These are phyloP conservation scores for Eimeria necatrix DNA, from an alignment of 169 alveolate genomes.

Conservation along the genomic window DNA sequence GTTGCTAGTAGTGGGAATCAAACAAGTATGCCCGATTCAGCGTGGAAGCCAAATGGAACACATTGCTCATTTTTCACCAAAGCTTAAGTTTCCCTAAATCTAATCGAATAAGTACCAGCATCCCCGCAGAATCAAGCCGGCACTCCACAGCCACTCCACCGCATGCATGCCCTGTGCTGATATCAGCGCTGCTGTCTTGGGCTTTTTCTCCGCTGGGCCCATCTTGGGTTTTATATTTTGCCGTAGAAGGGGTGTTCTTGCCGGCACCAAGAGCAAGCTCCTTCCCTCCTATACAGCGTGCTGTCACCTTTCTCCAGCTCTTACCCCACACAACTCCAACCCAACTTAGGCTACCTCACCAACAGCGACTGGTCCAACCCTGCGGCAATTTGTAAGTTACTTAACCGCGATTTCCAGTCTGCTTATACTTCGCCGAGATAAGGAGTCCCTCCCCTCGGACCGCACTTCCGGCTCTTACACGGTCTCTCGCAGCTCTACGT, in stretches of 20 bases:
- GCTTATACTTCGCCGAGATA: not conserved
- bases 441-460: slow-evolving; percentile 15
- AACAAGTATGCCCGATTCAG: too few relatives aligned
- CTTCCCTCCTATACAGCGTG: not conserved
- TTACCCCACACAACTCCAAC: slow-evolving; percentile 60
- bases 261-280: slow-evolving; percentile 12
- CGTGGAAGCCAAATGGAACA: too few relatives aligned
- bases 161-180: too few relatives aligned
- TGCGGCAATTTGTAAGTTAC: not conserved
- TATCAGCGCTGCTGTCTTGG: too few relatives aligned
- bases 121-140: too few relatives aligned
- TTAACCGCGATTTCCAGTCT: not conserved
- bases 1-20: too few relatives aligned
- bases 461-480: not conserved
- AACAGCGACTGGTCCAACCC: not conserved
- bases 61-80: too few relatives aligned
- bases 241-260: slow-evolving; percentile 44
- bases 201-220: too few relatives aligned
- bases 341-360: not conserved
- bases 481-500: not conserved
- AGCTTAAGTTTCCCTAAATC: too few relatives aligned
- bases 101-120: too few relatives aligned
- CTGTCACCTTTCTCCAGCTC: slow-evolving; percentile 27
- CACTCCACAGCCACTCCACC: too few relatives aligned
- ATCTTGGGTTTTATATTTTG: slow-evolving; percentile 30